Conservation (phyloP, 2,329 filamentous ascomycete genomes). For the Colletotrichum paranaense region DNA sequence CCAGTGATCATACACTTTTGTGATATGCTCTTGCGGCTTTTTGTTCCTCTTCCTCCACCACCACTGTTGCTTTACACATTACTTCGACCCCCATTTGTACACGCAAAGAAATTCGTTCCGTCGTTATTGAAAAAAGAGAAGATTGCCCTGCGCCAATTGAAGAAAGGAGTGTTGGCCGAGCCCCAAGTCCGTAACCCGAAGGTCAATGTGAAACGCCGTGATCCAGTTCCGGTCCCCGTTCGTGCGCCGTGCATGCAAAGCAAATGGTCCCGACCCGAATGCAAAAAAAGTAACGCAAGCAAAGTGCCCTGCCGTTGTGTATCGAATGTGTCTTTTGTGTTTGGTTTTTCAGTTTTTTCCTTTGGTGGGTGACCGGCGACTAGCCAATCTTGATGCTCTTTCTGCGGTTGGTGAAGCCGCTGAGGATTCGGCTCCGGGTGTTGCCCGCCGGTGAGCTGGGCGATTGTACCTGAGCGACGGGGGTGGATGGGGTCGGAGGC, state of each 20-base stretch:
- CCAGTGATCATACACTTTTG: slow-evolving; percentile 14
- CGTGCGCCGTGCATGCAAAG: slow-evolving; percentile 33
- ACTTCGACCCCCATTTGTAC: slow-evolving; percentile 19
- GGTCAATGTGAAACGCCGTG: slow-evolving; percentile 30
- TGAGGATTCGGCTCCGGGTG: slow-evolving; percentile 45
- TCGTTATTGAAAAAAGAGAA: slow-evolving; percentile 1
- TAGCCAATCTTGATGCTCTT: slow-evolving; percentile 51
- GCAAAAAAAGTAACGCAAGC: slow-evolving; percentile 23
- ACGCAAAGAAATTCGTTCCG: slow-evolving; percentile 31
- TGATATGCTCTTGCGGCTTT: not conserved
- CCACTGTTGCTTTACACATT: slow-evolving; percentile 23
- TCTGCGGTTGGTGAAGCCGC: slow-evolving; percentile 49
- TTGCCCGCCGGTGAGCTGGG: slow-evolving; percentile 40
- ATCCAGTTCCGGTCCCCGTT: slow-evolving; percentile 23
- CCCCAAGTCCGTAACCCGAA: slow-evolving; percentile 12
- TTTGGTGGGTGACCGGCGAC: slow-evolving; percentile 6
- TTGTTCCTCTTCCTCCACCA: not conserved
- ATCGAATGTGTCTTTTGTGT: slow-evolving; percentile 3
- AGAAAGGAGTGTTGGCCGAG: slow-evolving; percentile 22
- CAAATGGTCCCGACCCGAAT: slow-evolving; percentile 26
- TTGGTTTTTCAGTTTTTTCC: slow-evolving; percentile 10
- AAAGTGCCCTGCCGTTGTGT: slow-evolving; percentile 6
- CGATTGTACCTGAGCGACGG: slow-evolving; percentile 40
- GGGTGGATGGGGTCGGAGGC: slow-evolving; percentile 38
- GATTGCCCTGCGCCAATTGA: not conserved